phyloP scores from a whole-genome alignment of 768 basidiomycete genomes.

The Leccinum arenicola region DNA sequence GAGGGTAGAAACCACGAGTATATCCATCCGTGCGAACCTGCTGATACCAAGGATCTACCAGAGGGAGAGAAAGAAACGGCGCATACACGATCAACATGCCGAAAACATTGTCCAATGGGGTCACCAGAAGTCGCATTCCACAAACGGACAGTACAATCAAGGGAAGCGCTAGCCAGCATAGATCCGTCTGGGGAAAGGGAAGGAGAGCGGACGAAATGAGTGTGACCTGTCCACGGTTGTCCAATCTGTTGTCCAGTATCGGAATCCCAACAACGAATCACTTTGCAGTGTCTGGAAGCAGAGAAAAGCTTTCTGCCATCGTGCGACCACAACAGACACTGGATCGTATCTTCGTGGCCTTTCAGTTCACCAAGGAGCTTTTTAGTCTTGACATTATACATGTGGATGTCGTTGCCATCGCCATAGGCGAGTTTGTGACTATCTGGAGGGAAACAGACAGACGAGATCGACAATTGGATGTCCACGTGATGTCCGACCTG shows the following conservation, averaged over 20 bases:
- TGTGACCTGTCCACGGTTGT: conserved; percentile 15
- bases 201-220: neutral
- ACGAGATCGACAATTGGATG: neutral
- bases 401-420: neutral
- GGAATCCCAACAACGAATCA: conserved; percentile 9
- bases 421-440: conserved; percentile 2
- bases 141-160: conserved; percentile 6
- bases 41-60: neutral
- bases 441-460: conserved; percentile 1
- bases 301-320: conserved; percentile 14
- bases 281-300: neutral
- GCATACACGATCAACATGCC: neutral
- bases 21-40: neutral
- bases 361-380: neutral
- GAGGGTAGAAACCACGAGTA: neutral
- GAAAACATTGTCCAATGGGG: conserved; percentile 1
- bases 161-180: conserved; percentile 7
- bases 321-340: conserved; percentile 8
- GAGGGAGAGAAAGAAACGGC: neutral
- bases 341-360: neutral
- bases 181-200: conserved; percentile 6
- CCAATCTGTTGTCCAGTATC: conserved; percentile 1
- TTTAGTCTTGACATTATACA: neutral
- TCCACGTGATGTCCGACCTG: neutral
- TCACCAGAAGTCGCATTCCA: conserved; percentile 5